Evolutionary conservation across 164 flowering plant genomes (phyloP), one percentile per base, ranked within the genome.

Genomic region (Sedum album): DNA sequence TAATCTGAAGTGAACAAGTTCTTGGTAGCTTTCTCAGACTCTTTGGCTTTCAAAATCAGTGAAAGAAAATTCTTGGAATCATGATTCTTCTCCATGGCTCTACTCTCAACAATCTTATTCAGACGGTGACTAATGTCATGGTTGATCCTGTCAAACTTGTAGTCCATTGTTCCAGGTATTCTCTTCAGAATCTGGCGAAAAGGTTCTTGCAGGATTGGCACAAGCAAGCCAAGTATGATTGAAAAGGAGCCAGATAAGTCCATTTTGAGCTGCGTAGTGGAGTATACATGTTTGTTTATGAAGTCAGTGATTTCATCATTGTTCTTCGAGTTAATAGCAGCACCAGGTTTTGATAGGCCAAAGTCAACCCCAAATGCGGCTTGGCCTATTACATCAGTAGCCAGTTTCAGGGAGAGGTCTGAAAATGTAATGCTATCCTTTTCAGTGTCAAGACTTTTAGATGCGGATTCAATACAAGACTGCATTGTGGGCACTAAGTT

Each of bases 281-380:
- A 86, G 80, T 90, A 88, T 23, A 95, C 78, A 61, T 95, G 99
- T 51, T 90, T 83, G 51, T 85, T 87, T 57, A 95, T 82, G 84
- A 95, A 92, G 33, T 83, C 88, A 8, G 85, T 72, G 11, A 83
- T 86, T 71, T 83, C 85, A 21, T 64, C 73, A 55, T 21, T 41
- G 31, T 51, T 68, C 23, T 63, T 46, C 15, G 31, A 11, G 36
- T 66, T 23, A 23, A 62, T 7, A 20, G 49, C 26, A 28, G 36
- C 38, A 7, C 14, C 62, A 2, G 65, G 66, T 64, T 81, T 86
- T 0, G 96, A 85, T 65, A 95, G 91, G 70, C 96, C 90, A 70
- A 95, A 95, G 69, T 88, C 79, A 21, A 87, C 88, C 0, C 97
- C 97, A 67, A 95, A 95, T 31, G 97, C 97, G 0, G 99, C 92